Percentiles rank a stretch among this genome's conserved stretches.
Evolutionary conservation across 2,329 filamentous ascomycete genomes (phyloP).

Genomic region (Arthrinium puccinioides): DNA sequence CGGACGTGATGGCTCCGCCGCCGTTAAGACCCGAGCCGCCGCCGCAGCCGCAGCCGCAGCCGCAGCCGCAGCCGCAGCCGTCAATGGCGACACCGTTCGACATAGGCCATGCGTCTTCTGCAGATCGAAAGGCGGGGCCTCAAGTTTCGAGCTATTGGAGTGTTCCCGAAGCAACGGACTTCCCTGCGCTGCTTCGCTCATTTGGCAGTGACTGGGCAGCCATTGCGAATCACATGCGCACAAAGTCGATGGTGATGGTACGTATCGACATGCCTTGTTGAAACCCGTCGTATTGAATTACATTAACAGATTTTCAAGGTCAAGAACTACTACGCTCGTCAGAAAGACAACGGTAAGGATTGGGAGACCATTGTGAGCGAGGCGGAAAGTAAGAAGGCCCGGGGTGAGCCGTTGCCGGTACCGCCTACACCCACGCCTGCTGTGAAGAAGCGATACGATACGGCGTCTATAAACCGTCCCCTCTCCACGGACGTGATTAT

Average conservation of each 20-base stretch:
- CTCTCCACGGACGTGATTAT: constrained; percentile 40
- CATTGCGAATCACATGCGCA: constrained; percentile 73
- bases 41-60: too few species aligned
- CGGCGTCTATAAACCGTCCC: constrained; percentile 32
- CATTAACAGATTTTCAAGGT: constrained; percentile 38
- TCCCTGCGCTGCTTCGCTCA: constrained; percentile 61
- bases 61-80: too few species aligned
- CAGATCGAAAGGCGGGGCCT: constrained; percentile 43
- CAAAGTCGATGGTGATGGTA: constrained; percentile 84
- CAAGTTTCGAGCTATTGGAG: constrained; percentile 82
- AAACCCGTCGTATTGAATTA: background rate
- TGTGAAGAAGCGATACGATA: constrained; percentile 45
- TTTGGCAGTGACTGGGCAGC: constrained; percentile 74
- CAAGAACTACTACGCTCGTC: constrained; percentile 60
- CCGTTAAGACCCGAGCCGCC: constrained; percentile 49
- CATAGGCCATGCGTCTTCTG: constrained; percentile 30
- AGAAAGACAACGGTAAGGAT: constrained; percentile 54
- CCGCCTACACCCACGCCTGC: constrained; percentile 49
- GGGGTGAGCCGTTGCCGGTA: constrained; percentile 52
- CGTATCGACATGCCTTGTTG: constrained; percentile 17
- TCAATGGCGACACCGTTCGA: constrained; percentile 42
- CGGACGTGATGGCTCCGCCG: constrained; percentile 50
- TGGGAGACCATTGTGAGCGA: constrained; percentile 54
- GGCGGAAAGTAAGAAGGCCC: constrained; percentile 47
- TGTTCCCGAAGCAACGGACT: constrained; percentile 72